Evolutionary conservation across 495 filamentous ascomycete species (phyloP).

Genomic region (Hypoxylon lenormandii): DNA sequence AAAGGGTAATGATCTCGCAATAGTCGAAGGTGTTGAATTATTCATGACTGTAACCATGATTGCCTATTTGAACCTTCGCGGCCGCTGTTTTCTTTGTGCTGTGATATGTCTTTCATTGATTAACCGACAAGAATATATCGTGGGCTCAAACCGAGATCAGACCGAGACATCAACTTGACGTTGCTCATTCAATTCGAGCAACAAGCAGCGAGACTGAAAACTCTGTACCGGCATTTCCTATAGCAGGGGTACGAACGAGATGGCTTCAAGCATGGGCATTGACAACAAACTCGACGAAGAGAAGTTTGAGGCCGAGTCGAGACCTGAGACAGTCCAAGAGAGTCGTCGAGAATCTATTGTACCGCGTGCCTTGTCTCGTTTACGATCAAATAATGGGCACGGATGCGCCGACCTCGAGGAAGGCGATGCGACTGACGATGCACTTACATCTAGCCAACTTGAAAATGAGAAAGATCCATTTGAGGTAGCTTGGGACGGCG

Average conservation of each 20-base stretch:
- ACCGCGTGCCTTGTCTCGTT: neutral
- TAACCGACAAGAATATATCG: neutral
- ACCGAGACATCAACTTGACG: neutral
- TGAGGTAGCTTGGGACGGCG: slow-evolving; percentile 77
- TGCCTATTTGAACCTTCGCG: neutral
- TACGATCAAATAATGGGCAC: slow-evolving; percentile 71
- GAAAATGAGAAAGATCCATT: slow-evolving; percentile 62
- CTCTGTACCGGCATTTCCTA: neutral
- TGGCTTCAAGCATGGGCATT: slow-evolving; percentile 20
- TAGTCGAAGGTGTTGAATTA: neutral
- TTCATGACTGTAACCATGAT: neutral
- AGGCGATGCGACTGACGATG: slow-evolving; percentile 51
- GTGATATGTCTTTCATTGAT: neutral
- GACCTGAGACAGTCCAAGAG: neutral
- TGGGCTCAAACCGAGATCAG: neutral
- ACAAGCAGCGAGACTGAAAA: neutral
- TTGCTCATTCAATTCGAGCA: neutral
- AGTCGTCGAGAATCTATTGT: slow-evolving; percentile 1
- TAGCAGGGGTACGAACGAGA: slow-evolving; percentile 3
- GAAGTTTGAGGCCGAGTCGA: slow-evolving; percentile 29
- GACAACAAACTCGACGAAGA: slow-evolving; percentile 21
- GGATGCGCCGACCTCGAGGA: slow-evolving; percentile 65
- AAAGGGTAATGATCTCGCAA: slow-evolving; percentile 4
- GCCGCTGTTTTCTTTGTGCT: slow-evolving; percentile 12
- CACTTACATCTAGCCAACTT: slow-evolving; percentile 26